These are phyloP conservation scores for Neurospora sp. DNA, from an alignment of 495 filamentous ascomycete genomes.

Conservation along the genomic window DNA sequence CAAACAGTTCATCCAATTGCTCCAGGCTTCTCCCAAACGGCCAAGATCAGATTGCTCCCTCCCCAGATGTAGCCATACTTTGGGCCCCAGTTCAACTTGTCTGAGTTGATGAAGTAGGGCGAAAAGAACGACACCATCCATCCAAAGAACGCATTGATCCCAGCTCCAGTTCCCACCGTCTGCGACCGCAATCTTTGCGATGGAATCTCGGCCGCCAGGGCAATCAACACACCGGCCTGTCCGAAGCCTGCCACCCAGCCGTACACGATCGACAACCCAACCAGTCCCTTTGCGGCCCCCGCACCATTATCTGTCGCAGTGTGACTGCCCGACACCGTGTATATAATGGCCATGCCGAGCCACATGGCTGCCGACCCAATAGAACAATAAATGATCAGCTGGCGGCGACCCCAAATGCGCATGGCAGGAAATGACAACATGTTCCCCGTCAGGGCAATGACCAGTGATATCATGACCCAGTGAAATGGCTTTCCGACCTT, in stretches of 20 bases:
- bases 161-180: slow-evolving; percentile 40
- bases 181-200: slow-evolving; percentile 40
- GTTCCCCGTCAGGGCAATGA: slow-evolving; percentile 22
- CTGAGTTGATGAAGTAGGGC: slow-evolving; percentile 42
- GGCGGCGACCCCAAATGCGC: slow-evolving; percentile 12
- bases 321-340: slow-evolving; percentile 5
- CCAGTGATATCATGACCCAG: slow-evolving; percentile 23
- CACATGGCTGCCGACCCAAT: slow-evolving; percentile 14
- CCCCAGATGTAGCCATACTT: slow-evolving; percentile 46
- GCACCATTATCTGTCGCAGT: not conserved
- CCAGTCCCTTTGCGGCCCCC: slow-evolving; percentile 12
- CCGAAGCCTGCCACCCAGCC: slow-evolving; percentile 30
- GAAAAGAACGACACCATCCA: slow-evolving; percentile 36
- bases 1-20: slow-evolving; percentile 44
- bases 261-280: slow-evolving; percentile 16
- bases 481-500: slow-evolving; percentile 19
- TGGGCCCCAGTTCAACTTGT: slow-evolving; percentile 38
- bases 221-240: slow-evolving; percentile 32
- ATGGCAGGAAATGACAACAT: slow-evolving; percentile 22
- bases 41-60: slow-evolving; percentile 30
- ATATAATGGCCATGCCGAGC: slow-evolving; percentile 20
- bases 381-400: slow-evolving; percentile 12
- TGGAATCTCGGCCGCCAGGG: slow-evolving; percentile 33
- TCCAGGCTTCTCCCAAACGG: slow-evolving; percentile 46
- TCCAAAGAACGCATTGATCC: slow-evolving; percentile 34